A percentile compares a stretch with the other conserved stretches of the same genome.
Conservation (phyloP, 2,329 filamentous ascomycete genomes). For the Ophiostoma triangulosporum region DNA sequence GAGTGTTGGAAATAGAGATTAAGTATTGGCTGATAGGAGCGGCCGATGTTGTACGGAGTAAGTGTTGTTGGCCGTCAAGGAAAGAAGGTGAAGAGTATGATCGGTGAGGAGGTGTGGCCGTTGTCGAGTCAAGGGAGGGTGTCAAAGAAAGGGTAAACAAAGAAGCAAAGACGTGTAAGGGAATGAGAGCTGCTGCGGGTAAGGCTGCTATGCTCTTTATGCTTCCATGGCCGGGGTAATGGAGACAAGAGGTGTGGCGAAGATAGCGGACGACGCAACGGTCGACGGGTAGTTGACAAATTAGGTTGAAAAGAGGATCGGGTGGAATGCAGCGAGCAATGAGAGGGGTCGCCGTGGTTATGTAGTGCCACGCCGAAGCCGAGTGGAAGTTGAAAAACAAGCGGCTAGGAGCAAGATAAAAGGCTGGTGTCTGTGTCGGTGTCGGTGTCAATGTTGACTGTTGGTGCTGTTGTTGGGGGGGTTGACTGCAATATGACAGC, state of each 20-base stretch:
- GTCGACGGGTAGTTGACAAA: not conserved
- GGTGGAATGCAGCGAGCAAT: not conserved
- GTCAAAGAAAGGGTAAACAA: not conserved
- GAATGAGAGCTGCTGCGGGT: not conserved
- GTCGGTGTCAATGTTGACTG: too few relatives aligned
- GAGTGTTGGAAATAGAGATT: not conserved
- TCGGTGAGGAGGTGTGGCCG: not conserved
- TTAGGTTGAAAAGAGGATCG: not conserved
- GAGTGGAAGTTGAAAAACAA: not conserved
- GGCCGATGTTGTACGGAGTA: not conserved
- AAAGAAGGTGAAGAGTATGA: not conserved
- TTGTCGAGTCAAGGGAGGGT: not conserved
- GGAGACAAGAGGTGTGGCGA: not conserved
- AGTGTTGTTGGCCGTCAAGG: not conserved
- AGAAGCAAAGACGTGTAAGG: not conserved
- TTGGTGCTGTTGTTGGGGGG: not conserved
- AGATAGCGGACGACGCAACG: not conserved
- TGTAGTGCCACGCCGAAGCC: constrained; percentile 1
- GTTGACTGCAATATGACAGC: too few relatives aligned
- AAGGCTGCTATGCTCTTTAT: constrained; percentile 5
- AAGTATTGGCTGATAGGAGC: not conserved
- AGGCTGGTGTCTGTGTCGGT: too few relatives aligned
- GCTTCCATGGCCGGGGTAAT: constrained; percentile 2
- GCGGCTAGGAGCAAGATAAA: not conserved
- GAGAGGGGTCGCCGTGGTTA: not conserved